Percentiles rank a stretch among this genome's conserved stretches.
These are phyloP conservation scores for Leccinum arenicola DNA, from an alignment of 768 basidiomycete genomes.

Conservation along the genomic window DNA sequence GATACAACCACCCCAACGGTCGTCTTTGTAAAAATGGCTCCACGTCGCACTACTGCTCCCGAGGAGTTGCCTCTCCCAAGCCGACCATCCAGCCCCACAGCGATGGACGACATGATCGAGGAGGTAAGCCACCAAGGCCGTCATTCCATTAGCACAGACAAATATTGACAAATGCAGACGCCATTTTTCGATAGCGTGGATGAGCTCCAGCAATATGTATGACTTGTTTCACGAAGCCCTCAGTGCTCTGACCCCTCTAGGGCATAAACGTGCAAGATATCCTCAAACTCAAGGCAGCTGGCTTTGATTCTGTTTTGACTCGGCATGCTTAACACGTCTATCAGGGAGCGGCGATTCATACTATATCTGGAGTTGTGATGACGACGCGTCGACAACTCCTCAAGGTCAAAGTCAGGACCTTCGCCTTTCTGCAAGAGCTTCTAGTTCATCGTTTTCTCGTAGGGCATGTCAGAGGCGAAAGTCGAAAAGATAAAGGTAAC, in stretches of 20 bases:
- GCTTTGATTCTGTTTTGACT: slow-evolving; percentile 1
- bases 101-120: slow-evolving; percentile 37
- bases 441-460: slow-evolving; percentile 1
- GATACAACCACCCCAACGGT: too few species aligned
- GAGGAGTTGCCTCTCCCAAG: too few species aligned
- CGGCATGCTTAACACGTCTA: not conserved
- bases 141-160: not conserved
- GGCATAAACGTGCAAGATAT: slow-evolving; percentile 97
- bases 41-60: too few species aligned
- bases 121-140: slow-evolving; percentile 30
- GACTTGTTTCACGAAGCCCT: slow-evolving; percentile 17
- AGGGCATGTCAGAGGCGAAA: slow-evolving; percentile 97
- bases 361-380: slow-evolving; percentile 86
- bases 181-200: slow-evolving; percentile 78
- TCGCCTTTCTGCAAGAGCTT: not conserved
- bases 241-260: slow-evolving; percentile 37
- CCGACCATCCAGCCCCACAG: too few species aligned
- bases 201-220: slow-evolving; percentile 78
- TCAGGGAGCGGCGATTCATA: slow-evolving; percentile 78
- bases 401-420: slow-evolving; percentile 78
- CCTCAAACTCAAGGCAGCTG: slow-evolving; percentile 76
- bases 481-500: slow-evolving; percentile 92
- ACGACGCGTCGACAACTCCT: slow-evolving; percentile 85
- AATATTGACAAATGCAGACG: slow-evolving; percentile 32
- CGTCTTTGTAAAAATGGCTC: too few species aligned